Evolutionary conservation across 2,329 filamentous ascomycete genomes (phyloP).

Genomic region (Escovopsis sp.): DNA sequence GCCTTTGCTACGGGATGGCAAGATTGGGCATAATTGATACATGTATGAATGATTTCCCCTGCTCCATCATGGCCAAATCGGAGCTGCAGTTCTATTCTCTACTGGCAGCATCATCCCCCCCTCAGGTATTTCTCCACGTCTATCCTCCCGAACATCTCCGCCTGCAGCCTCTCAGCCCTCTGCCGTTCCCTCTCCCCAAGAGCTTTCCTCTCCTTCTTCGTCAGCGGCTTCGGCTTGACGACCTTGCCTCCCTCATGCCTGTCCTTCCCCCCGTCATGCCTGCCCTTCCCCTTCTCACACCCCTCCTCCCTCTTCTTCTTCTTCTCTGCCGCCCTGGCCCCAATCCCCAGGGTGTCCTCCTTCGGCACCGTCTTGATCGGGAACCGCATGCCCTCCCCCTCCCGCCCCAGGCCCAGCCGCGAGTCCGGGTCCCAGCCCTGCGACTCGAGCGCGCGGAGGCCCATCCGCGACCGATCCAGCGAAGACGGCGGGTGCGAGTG

Average conservation of each 20-base stretch:
- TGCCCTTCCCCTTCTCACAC: too few species aligned
- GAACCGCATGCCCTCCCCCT: constrained; percentile 56
- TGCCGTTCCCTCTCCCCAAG: constrained; percentile 33
- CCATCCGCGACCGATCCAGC: constrained; percentile 55
- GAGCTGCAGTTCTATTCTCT: too few species aligned
- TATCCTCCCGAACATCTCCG: constrained; percentile 59
- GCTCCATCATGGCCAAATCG: too few species aligned
- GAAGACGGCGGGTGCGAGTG: constrained; percentile 61
- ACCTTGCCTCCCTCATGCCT: too few species aligned
- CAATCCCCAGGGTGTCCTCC: constrained; percentile 60
- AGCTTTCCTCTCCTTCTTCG: constrained; percentile 35
- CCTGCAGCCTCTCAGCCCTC: constrained; percentile 46
- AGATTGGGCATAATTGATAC: too few species aligned
- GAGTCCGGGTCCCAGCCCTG: constrained; percentile 65
- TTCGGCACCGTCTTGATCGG: constrained; percentile 63
- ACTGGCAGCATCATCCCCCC: constrained; percentile 8
- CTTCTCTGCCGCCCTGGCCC: constrained; percentile 31
- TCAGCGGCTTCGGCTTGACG: constrained; percentile 46
- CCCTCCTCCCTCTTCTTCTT: constrained; percentile 23
- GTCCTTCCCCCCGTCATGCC: too few species aligned
- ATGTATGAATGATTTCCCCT: too few species aligned
- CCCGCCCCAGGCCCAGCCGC: constrained; percentile 53
- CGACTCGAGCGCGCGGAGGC: constrained; percentile 46
- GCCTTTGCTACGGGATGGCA: too few species aligned
- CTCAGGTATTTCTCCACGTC: constrained; percentile 63